Base-by-base conservation (phyloP, 2,329 filamentous ascomycete species). In the Microcyclospora pomicola region DNA sequence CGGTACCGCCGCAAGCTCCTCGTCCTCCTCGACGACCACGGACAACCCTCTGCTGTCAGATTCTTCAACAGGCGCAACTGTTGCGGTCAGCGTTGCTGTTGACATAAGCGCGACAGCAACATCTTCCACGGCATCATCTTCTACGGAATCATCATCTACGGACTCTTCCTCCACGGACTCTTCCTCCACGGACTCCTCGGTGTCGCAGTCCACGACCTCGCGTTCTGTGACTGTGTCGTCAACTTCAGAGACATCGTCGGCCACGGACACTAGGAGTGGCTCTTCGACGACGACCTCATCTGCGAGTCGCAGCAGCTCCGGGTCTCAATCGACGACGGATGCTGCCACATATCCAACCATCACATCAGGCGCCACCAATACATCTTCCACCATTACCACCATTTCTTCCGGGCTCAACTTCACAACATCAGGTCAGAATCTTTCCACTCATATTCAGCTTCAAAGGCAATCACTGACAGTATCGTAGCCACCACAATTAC, bases 351-450 rank as follows among this genome's bases (percentile, higher is more conserved):
- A 15, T 14, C 24, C 35, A 9, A 41, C 39, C 9, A 38, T 31
- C n/a, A 34, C 34, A 10, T 41, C 38, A 15, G 31, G 36, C 3
- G 36, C 13, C 12, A 31, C 36, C 7, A 37, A 41, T 31, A 29
- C 39, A 2, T 42, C 31, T 10, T 41, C 40, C 3, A 44, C 34
- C 16, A 37, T 39, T 16, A 40, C 34, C 15, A 41, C 42, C 31
- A 31, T 37, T 27, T 36, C 30, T 24, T 15, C 27, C 24, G 19
- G 34, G 9, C 34, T 35, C 6, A 52, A 49, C 38, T 27, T 47
- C 16, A 52, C 49, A 6, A 49, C 49, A 9, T 53, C 49, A 31
- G 44, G 51, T 53, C 45, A 36, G 44, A 33, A 5, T 13, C 14
- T 14, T 15, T 9, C n/a, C n/a, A 15, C 5, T 4, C 29, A 19